These are phyloP conservation scores for Leccinum boreale DNA, from an alignment of 768 basidiomycete species.

Conservation along the genomic window DNA sequence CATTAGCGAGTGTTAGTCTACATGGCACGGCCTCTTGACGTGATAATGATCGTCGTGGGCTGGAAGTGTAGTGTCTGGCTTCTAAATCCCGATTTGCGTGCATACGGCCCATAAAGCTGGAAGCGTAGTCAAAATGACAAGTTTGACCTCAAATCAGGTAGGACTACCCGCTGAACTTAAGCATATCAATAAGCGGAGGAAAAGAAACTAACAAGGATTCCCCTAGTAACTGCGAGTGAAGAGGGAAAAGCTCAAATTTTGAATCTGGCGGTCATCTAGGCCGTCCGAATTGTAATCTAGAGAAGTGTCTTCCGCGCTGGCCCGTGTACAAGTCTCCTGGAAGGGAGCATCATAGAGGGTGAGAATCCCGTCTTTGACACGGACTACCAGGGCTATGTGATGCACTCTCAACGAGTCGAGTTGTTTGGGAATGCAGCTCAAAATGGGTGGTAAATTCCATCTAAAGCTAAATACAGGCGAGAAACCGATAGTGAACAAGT, in stretches of 20 bases:
- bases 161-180: conserved; percentile 86
- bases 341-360: conserved; percentile 79
- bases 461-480: conserved; percentile 82
- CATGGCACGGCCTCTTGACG: conserved; percentile 32
- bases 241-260: conserved; percentile 82
- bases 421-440: conserved; percentile 86
- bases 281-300: conserved; percentile 75
- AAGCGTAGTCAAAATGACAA: too few relatives aligned
- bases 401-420: conserved; percentile 76
- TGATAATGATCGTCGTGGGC: conserved; percentile 51
- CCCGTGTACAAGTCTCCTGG: conserved; percentile 77
- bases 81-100: too few relatives aligned
- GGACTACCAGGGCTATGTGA: conserved; percentile 62
- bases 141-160: conserved; percentile 76
- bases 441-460: conserved; percentile 80
- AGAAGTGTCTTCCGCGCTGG: conserved; percentile 71
- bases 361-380: conserved; percentile 64
- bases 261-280: conserved; percentile 62
- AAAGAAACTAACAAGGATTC: conserved; percentile 91
- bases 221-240: conserved; percentile 87
- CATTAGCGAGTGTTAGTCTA: conserved; percentile 5
- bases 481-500: conserved; percentile 84
- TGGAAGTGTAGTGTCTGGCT: background rate
- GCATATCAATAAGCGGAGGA: conserved; percentile 89
- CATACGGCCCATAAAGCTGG: too few relatives aligned